Base-by-base conservation (phyloP, 148 eudicot genomes). In the Euryodendron excelsum region DNA sequence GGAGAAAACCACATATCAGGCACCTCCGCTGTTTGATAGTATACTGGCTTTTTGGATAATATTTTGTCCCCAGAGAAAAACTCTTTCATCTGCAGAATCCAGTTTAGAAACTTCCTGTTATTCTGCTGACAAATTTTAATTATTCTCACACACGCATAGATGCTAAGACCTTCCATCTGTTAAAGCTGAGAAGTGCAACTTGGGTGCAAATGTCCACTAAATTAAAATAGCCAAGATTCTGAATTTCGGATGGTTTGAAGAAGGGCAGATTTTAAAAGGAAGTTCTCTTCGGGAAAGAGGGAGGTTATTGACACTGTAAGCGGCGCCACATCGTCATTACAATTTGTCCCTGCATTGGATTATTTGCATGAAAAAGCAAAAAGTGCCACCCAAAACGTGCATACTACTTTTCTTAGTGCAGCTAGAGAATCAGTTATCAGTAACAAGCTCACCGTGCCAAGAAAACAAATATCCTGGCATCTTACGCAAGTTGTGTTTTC, bases 1-100 rank as follows among this genome's bases (percentile, higher is more conserved):
- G 95, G 88, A 72, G 90, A 80, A 80, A 93, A 96, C 99, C 99
- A 96, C 91, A 88, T 85, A 78, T 93, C 97, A 9, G 98, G 91
- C 62, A 65, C 80, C 85, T 96, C 99, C 11, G 82, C 87, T 61
- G 98, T 96, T 80, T 87, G 89, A 71, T 93, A 96, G 80, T 96
- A 93, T 0, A 86, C 50, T 31, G 99, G 98, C 83, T 91, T 93
- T 79, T 84, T 93, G 71, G 85, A 56, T 30, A 91, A 69, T 25
- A 91, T 75, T 86, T 85, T 93, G 85, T 93, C 96, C 82, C 80
- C 99, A 3, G 92, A 87, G 80, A 87, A 90, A 44, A 87, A 91
- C 30, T 89, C 97, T 85, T 90, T 93, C 98, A 96, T 93, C 99
- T 96, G 98, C 71, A 83, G 15, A 63, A 48, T 23, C 78, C 23